phyloP scores from a whole-genome alignment of 495 filamentous ascomycete species.

The Penicillium riverlandense region DNA sequence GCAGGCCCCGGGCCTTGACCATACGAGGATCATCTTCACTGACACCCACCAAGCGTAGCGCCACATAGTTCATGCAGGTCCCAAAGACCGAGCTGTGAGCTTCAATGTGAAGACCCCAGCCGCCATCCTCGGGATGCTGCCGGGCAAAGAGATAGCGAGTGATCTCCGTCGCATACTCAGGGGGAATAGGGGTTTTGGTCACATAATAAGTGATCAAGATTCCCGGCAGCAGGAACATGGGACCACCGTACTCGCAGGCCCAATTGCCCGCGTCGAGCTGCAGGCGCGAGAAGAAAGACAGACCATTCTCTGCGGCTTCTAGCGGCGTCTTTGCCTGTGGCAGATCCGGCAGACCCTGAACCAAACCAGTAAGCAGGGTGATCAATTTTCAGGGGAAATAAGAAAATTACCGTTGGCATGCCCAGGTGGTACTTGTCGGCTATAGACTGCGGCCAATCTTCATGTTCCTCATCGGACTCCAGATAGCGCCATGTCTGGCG shows the following conservation, averaged over 20 bases:
- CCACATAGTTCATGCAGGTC: slow-evolving; percentile 83
- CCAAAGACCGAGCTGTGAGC: slow-evolving; percentile 91
- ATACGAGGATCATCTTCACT: slow-evolving; percentile 77
- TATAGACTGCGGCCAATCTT: slow-evolving; percentile 75
- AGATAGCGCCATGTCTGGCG: slow-evolving; percentile 93
- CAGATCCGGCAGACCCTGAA: slow-evolving; percentile 64
- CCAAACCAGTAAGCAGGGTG: slow-evolving; percentile 2
- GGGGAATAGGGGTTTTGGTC: slow-evolving; percentile 82
- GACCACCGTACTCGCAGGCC: slow-evolving; percentile 94
- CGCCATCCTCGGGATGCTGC: slow-evolving; percentile 81
- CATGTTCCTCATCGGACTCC: slow-evolving; percentile 62
- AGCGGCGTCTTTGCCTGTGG: slow-evolving; percentile 65
- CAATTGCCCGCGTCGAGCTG: slow-evolving; percentile 87
- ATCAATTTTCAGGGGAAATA: too few relatives aligned
- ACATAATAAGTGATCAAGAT: slow-evolving; percentile 84
- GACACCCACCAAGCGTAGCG: slow-evolving; percentile 80
- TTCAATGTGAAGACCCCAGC: slow-evolving; percentile 96
- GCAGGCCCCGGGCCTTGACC: slow-evolving; percentile 74
- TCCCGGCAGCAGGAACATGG: slow-evolving; percentile 81
- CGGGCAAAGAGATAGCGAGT: slow-evolving; percentile 87
- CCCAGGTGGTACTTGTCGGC: slow-evolving; percentile 84
- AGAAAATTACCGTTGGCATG: slow-evolving; percentile 49
- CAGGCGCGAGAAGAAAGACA: slow-evolving; percentile 83
- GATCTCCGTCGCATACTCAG: slow-evolving; percentile 77
- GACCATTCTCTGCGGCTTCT: slow-evolving; percentile 70